These are phyloP conservation scores for Amesomyces nigricolor DNA, from an alignment of 2,329 filamentous ascomycete species.

Conservation along the genomic window DNA sequence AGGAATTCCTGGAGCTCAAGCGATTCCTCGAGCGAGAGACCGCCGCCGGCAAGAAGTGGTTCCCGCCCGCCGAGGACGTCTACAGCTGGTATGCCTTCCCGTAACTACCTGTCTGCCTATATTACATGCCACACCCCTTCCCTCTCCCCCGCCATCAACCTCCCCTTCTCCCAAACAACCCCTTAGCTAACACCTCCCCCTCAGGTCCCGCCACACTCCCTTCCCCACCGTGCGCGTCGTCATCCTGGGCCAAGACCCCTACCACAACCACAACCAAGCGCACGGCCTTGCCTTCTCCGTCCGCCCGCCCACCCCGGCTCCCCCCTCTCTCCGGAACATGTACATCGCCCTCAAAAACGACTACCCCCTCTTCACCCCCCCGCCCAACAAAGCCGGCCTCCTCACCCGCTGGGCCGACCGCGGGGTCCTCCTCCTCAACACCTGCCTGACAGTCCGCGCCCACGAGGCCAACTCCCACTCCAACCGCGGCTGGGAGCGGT, in stretches of 20 bases:
- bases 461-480: constrained; percentile 83
- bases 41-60: constrained; percentile 68
- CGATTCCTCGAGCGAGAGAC: constrained; percentile 77
- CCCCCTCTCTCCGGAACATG: constrained; percentile 89
- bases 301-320: constrained; percentile 78
- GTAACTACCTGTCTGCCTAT: too few relatives aligned
- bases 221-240: constrained; percentile 85
- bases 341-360: constrained; percentile 83
- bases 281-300: constrained; percentile 96
- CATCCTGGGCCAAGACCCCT: constrained; percentile 92
- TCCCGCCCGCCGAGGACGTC: constrained; percentile 80
- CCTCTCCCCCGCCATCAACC: not conserved
- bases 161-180: constrained; percentile 20
- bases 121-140: not conserved
- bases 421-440: constrained; percentile 89
- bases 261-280: constrained; percentile 92
- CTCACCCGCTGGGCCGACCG: constrained; percentile 91
- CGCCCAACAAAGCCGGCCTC: constrained; percentile 72
- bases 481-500: constrained; percentile 83
- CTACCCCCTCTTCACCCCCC: constrained; percentile 72
- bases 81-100: constrained; percentile 73
- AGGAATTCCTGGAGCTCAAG: constrained; percentile 83
- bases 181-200: not conserved
- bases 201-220: constrained; percentile 91
- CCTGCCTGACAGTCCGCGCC: constrained; percentile 86